Conservation (phyloP, 441 rosid species). For the Bocquillonia castaneifolia region DNA sequence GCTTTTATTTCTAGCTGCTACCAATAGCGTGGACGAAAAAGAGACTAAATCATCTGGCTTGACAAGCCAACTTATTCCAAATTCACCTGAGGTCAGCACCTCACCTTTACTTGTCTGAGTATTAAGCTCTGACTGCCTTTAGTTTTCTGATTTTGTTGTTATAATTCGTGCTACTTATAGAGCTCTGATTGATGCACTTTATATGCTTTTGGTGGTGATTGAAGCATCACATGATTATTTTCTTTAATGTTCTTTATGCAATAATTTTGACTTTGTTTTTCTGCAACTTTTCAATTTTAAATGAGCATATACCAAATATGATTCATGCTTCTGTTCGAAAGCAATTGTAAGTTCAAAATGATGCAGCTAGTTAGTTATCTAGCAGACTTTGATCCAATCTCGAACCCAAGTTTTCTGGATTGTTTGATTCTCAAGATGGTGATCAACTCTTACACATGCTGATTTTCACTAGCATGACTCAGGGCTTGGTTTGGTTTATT, state of each 20-base stretch:
- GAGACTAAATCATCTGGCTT: slow-evolving; percentile 37
- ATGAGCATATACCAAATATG: neutral
- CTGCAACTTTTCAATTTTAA: neutral
- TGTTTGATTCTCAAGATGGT: neutral
- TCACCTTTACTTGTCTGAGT: neutral
- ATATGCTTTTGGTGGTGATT: neutral
- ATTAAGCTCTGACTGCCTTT: neutral
- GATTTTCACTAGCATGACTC: neutral
- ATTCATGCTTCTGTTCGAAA: neutral
- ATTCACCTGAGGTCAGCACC: slow-evolving; percentile 50
- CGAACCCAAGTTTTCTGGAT: neutral
- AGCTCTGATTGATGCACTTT: neutral
- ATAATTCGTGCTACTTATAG: neutral
- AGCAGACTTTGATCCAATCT: neutral
- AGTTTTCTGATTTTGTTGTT: neutral
- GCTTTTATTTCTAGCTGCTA: slow-evolving; percentile 26
- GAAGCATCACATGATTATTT: neutral
- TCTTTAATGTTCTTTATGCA: neutral
- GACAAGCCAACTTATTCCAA: slow-evolving; percentile 59
- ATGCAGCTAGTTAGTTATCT: neutral
- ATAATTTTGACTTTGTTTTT: neutral
- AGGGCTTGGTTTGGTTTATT: neutral
- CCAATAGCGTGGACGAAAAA: slow-evolving; percentile 28
- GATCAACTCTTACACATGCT: neutral
- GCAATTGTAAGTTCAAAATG: neutral